phyloP scores from a whole-genome alignment of 2,329 filamentous ascomycete species.

The Fusarium proliferatum region DNA sequence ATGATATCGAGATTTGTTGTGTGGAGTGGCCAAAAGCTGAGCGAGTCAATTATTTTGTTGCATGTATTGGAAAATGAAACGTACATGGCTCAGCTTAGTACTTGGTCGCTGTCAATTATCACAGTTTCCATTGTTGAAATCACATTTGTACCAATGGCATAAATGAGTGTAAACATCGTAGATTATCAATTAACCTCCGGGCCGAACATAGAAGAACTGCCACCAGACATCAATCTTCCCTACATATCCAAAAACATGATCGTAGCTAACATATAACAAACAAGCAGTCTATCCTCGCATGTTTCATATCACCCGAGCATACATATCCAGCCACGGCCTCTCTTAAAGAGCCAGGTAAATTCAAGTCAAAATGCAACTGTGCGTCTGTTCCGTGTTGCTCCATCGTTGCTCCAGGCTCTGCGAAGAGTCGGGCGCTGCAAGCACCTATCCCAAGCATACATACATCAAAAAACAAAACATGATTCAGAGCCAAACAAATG shows the following conservation, averaged over 20 bases:
- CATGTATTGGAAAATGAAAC: not conserved
- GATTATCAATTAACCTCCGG: slow-evolving; percentile 35
- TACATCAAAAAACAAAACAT: slow-evolving; percentile 26
- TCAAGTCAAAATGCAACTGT: slow-evolving; percentile 17
- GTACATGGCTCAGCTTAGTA: not conserved
- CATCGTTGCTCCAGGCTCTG: slow-evolving; percentile 28
- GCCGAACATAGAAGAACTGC: slow-evolving; percentile 11
- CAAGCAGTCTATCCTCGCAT: slow-evolving; percentile 31
- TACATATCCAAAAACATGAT: slow-evolving; percentile 3
- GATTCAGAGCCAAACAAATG: slow-evolving; percentile 41
- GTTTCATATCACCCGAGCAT: slow-evolving; percentile 13
- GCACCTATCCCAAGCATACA: slow-evolving; percentile 14
- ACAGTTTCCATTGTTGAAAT: not conserved
- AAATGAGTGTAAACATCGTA: slow-evolving; percentile 3
- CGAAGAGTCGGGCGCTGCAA: slow-evolving; percentile 33
- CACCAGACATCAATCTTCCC: slow-evolving; percentile 24
- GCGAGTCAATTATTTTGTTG: not conserved
- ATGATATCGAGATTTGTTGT: not conserved
- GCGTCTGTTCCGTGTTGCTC: slow-evolving; percentile 38
- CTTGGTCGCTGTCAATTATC: not conserved
- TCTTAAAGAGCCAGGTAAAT: slow-evolving; percentile 7
- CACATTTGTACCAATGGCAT: not conserved
- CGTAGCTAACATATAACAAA: slow-evolving; percentile 15
- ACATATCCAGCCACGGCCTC: slow-evolving; percentile 20
- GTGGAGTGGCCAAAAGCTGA: not conserved